phyloP scores from a whole-genome alignment of 2,329 filamentous ascomycete genomes.

The Dactylonectria estremocensis region DNA sequence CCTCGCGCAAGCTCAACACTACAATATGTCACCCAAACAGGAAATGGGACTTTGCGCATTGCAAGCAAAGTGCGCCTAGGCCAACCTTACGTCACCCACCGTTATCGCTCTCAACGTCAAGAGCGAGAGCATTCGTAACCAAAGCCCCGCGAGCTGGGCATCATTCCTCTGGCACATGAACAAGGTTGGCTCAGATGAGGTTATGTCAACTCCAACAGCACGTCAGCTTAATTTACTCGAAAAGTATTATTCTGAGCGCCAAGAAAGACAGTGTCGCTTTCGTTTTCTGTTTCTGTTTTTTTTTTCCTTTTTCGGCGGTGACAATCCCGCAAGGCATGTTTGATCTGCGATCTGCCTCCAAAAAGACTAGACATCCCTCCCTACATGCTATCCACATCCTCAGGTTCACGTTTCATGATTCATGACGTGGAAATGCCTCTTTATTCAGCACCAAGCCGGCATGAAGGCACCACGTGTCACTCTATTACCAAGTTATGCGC shows the following conservation, averaged over 20 bases:
- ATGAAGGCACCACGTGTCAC: conserved; percentile 38
- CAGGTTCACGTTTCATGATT: conserved; percentile 34
- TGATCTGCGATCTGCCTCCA: conserved; percentile 36
- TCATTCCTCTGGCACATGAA: neutral
- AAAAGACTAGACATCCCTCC: conserved; percentile 34
- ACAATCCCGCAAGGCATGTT: conserved; percentile 33
- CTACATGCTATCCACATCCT: conserved; percentile 28
- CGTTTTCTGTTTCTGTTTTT: conserved; percentile 3
- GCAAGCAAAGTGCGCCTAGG: conserved; percentile 10
- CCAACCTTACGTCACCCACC: conserved; percentile 42
- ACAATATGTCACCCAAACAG: conserved; percentile 36
- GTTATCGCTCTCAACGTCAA: conserved; percentile 7
- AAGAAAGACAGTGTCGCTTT: neutral
- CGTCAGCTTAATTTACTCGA: conserved; percentile 15
- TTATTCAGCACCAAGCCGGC: conserved; percentile 1
- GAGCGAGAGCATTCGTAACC: conserved; percentile 1
- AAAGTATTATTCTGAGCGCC: conserved; percentile 11
- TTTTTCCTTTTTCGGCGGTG: conserved; percentile 9
- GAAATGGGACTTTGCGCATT: conserved; percentile 30
- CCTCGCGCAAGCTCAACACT: conserved; percentile 21
- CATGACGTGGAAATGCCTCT: conserved; percentile 39
- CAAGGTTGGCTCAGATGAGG: neutral
- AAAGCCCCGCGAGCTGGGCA: neutral
- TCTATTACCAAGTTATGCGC: conserved; percentile 6
- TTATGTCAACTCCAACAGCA: conserved; percentile 8